These are phyloP conservation scores for Hamamelis virginiana DNA, from an alignment of 164 flowering plant genomes.

Conservation along the genomic window DNA sequence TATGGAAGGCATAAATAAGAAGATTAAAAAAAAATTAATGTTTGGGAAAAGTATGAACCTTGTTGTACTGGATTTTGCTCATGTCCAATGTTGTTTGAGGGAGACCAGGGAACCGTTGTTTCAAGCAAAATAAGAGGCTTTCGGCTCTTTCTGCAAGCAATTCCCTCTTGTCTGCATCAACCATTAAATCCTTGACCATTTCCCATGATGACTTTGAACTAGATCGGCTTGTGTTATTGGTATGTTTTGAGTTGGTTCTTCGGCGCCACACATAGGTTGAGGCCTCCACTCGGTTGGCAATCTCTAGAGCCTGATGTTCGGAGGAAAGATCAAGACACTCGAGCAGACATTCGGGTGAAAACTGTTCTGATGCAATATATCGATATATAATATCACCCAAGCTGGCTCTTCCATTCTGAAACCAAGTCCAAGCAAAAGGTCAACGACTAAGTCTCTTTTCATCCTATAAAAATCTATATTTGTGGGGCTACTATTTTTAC, in stretches of 20 bases:
- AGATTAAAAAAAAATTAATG: neutral
- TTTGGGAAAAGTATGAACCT: constrained; percentile 28
- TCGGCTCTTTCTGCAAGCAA: constrained; percentile 58
- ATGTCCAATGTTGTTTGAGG: constrained; percentile 60
- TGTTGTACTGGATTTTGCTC: constrained; percentile 68
- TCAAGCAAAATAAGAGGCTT: constrained; percentile 52
- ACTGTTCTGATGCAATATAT: constrained; percentile 52
- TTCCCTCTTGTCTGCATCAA: constrained; percentile 55
- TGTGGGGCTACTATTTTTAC: constrained; percentile 16
- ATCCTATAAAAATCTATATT: neutral
- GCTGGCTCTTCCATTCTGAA: constrained; percentile 54
- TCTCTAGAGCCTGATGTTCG: constrained; percentile 63
- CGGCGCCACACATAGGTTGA: constrained; percentile 45
- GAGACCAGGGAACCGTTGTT: constrained; percentile 59
- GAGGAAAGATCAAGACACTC: constrained; percentile 58
- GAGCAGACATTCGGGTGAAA: constrained; percentile 53
- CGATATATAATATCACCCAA: constrained; percentile 58
- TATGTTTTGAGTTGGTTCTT: constrained; percentile 32
- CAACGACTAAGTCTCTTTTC: neutral
- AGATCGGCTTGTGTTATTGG: constrained; percentile 24
- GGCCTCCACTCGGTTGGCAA: constrained; percentile 63
- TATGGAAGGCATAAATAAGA: neutral
- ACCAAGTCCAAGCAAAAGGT: constrained; percentile 10
- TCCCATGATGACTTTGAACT: constrained; percentile 60
- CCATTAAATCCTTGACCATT: constrained; percentile 53